phyloP scores from a whole-genome alignment of 805 yeast species.

The Lachancea lanzarotensis region DNA sequence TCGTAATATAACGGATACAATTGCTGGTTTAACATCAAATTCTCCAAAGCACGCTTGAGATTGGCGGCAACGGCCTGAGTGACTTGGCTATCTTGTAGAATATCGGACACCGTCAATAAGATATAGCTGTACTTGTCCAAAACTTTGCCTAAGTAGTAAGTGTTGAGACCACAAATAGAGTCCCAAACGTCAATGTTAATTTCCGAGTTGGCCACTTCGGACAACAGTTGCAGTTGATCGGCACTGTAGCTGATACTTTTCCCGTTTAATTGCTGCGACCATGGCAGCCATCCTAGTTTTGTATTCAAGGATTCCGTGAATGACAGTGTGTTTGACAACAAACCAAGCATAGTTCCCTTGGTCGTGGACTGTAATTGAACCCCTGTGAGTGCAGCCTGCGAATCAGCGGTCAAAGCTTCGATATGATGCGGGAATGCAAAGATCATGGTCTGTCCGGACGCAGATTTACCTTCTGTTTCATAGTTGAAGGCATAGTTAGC shows the following conservation, averaged over 20 bases:
- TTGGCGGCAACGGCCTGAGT: slow-evolving; percentile 33
- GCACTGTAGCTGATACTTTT: slow-evolving; percentile 34
- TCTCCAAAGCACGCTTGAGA: slow-evolving; percentile 40
- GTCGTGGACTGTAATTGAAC: slow-evolving; percentile 41
- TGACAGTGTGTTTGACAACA: slow-evolving; percentile 35
- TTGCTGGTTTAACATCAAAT: slow-evolving; percentile 38
- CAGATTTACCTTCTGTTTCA: slow-evolving; percentile 44
- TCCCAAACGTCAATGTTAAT: slow-evolving; percentile 40
- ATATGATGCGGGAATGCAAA: slow-evolving; percentile 53
- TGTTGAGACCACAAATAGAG: slow-evolving; percentile 38
- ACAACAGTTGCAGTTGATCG: slow-evolving; percentile 39
- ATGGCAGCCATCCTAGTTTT: slow-evolving; percentile 41
- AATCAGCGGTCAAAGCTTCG: slow-evolving; percentile 30
- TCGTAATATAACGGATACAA: slow-evolving; percentile 48
- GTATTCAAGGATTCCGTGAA: slow-evolving; percentile 37
- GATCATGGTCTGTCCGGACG: slow-evolving; percentile 39
- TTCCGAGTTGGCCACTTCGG: slow-evolving; percentile 42
- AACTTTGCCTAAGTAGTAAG: slow-evolving; percentile 48
- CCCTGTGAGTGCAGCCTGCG: slow-evolving; percentile 35
- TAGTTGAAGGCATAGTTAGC: slow-evolving; percentile 47
- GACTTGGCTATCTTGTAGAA: slow-evolving; percentile 38
- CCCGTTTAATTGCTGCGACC: slow-evolving; percentile 33
- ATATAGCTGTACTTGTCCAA: slow-evolving; percentile 54
- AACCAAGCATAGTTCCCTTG: slow-evolving; percentile 46
- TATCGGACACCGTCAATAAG: slow-evolving; percentile 43